These are phyloP conservation scores for Sclerotinia sclerotiorum DNA, from an alignment of 2,329 filamentous ascomycete genomes.

Conservation along the genomic window DNA sequence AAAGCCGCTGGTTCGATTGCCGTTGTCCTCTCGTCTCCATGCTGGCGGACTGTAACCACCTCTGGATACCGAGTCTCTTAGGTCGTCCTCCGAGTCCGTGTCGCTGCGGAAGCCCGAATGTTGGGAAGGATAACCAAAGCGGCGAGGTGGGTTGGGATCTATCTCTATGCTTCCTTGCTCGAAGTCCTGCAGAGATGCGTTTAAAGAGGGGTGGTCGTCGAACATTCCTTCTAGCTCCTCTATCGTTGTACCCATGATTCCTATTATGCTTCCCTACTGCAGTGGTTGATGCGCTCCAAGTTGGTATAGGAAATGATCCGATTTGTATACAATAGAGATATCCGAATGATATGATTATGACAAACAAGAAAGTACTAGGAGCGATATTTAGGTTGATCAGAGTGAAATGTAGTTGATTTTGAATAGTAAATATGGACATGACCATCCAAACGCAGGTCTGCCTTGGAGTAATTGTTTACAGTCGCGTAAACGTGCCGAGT, in stretches of 20 bases:
- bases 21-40: constrained; percentile 53
- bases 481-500: constrained; percentile 15
- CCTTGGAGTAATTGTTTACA: background rate
- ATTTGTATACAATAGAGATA: constrained; percentile 39
- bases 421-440: constrained; percentile 39
- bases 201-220: constrained; percentile 59
- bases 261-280: constrained; percentile 17
- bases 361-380: constrained; percentile 36
- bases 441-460: constrained; percentile 22
- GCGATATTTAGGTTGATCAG: constrained; percentile 39
- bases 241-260: constrained; percentile 41
- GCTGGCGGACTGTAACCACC: constrained; percentile 66
- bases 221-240: constrained; percentile 50
- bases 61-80: constrained; percentile 46
- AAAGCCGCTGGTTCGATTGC: constrained; percentile 47
- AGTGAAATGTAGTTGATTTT: constrained; percentile 40
- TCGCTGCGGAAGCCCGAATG: constrained; percentile 63
- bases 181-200: constrained; percentile 62
- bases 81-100: constrained; percentile 40
- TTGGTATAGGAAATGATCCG: constrained; percentile 32
- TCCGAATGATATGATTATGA: constrained; percentile 34
- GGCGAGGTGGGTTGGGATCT: constrained; percentile 41
- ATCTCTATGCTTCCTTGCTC: constrained; percentile 50
- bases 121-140: constrained; percentile 55
- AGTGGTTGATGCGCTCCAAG: constrained; percentile 8